These are phyloP conservation scores for Corallochytrium limacisporum DNA, from an alignment of 78 protist genomes.

Conservation along the genomic window DNA sequence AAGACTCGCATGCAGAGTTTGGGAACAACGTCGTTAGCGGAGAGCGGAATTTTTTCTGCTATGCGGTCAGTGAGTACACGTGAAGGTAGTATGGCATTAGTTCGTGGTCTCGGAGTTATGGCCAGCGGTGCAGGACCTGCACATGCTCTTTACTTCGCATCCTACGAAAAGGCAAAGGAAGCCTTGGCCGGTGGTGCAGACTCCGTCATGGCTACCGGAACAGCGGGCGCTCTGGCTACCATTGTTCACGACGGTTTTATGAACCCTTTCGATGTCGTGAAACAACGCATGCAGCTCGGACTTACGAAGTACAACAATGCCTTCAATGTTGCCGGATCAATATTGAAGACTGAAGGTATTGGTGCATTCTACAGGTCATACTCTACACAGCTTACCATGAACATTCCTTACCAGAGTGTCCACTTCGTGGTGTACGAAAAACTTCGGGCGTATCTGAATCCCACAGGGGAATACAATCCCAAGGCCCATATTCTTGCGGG, in stretches of 20 bases:
- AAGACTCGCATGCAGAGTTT: slow-evolving; percentile 4
- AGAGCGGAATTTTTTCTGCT: neutral
- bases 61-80: neutral
- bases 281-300: slow-evolving; percentile 41
- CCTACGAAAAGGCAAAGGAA: slow-evolving; percentile 18
- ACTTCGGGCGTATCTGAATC: neutral
- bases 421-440: slow-evolving; percentile 37
- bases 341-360: slow-evolving; percentile 11
- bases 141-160: slow-evolving; percentile 38
- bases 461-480: slow-evolving; percentile 5
- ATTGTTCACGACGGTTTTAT: slow-evolving; percentile 34
- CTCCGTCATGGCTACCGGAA: neutral
- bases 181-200: neutral
- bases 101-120: slow-evolving; percentile 7
- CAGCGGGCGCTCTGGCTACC: slow-evolving; percentile 20
- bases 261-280: slow-evolving; percentile 51
- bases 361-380: slow-evolving; percentile 30
- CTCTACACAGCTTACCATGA: slow-evolving; percentile 32
- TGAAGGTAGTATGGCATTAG: neutral
- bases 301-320: neutral
- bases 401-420: slow-evolving; percentile 22
- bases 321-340: neutral
- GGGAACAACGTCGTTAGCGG: no score
- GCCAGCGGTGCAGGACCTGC: slow-evolving; percentile 38
- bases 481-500: slow-evolving; percentile 33